Percentiles rank a stretch among this genome's conserved stretches.
These are phyloP conservation scores for Pyrus betulifolia DNA, from an alignment of 306 rosid species.

Conservation along the genomic window DNA sequence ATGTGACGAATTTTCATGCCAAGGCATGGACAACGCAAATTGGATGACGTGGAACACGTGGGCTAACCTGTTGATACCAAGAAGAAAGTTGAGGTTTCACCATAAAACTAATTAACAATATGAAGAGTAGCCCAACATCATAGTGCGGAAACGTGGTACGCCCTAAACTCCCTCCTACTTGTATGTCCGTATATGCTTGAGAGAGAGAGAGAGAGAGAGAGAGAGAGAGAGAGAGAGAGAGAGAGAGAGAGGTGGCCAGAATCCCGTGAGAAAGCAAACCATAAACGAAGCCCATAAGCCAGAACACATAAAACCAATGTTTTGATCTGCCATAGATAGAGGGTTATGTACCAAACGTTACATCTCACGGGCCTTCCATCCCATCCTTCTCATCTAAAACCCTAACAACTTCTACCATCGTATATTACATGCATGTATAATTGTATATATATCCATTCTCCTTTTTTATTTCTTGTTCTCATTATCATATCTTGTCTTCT, in stretches of 20 bases:
- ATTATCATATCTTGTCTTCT: not conserved
- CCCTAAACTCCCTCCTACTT: not conserved
- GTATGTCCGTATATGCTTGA: too few species aligned
- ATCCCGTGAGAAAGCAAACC: slow-evolving; percentile 59
- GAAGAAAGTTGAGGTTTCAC: too few species aligned
- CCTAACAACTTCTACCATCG: not conserved
- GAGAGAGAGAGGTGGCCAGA: slow-evolving; percentile 46
- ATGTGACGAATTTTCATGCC: too few species aligned
- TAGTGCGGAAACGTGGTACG: slow-evolving; percentile 37
- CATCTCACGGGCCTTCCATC: not conserved
- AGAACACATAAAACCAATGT: not conserved
- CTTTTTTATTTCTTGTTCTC: not conserved
- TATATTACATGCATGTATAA: too few species aligned
- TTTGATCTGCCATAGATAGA: not conserved
- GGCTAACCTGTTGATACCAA: too few species aligned
- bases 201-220: not conserved
- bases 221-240: slow-evolving; percentile 1
- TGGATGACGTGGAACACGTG: too few species aligned
- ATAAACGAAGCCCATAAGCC: not conserved
- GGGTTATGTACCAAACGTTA: not conserved
- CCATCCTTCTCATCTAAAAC: not conserved
- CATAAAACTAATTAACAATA: too few species aligned
- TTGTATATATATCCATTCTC: too few species aligned
- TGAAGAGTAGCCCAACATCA: not conserved
- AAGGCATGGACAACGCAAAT: too few species aligned